These are phyloP conservation scores for Aspergillus sp. DNA, from an alignment of 2,329 filamentous ascomycete genomes.

Conservation along the genomic window DNA sequence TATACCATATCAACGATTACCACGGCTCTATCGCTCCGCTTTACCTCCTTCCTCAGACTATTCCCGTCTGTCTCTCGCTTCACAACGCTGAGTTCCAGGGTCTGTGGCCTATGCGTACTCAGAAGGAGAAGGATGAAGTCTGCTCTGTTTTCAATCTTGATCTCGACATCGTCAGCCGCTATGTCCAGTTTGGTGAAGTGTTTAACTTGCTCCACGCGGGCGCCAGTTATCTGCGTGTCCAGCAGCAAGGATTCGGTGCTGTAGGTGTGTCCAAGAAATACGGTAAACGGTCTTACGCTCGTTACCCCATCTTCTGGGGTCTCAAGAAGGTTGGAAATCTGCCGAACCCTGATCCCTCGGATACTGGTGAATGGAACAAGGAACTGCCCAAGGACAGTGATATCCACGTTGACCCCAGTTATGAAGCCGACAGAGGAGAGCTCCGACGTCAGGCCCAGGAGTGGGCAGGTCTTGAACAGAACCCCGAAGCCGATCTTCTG, in stretches of 20 bases:
- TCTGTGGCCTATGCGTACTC: constrained; percentile 62
- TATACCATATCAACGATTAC: constrained; percentile 66
- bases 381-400: constrained; percentile 46
- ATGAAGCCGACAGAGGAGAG: constrained; percentile 50
- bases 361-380: constrained; percentile 58
- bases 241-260: constrained; percentile 64
- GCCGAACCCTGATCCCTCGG: constrained; percentile 62
- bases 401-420: constrained; percentile 49
- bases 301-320: constrained; percentile 67
- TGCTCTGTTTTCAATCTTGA: constrained; percentile 61
- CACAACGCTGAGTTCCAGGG: constrained; percentile 69
- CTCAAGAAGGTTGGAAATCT: constrained; percentile 58
- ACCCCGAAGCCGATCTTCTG: constrained; percentile 59
- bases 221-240: constrained; percentile 60
- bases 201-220: constrained; percentile 67
- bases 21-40: constrained; percentile 60
- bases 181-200: constrained; percentile 64
- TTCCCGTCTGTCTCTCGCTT: constrained; percentile 60
- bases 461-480: constrained; percentile 61
- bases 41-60: constrained; percentile 58
- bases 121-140: constrained; percentile 58
- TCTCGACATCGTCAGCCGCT: constrained; percentile 52
- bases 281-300: constrained; percentile 60
- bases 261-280: constrained; percentile 67
- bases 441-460: constrained; percentile 60